phyloP scores from a whole-genome alignment of 495 filamentous ascomycete genomes.

The Lophiotrema nucula region DNA sequence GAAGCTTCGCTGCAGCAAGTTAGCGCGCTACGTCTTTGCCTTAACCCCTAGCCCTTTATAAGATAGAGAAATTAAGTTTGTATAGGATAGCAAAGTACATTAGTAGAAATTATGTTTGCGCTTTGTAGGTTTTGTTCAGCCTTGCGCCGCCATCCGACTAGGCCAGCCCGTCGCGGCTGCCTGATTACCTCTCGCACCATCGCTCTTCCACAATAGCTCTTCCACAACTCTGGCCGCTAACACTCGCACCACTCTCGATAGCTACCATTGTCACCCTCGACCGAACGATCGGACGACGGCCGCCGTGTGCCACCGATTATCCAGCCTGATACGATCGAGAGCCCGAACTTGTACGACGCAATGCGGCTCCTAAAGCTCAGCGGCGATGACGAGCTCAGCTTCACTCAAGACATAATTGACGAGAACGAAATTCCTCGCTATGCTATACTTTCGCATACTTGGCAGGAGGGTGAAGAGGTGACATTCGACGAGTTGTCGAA shows the following conservation, averaged over 20 bases:
- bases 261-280: conserved; percentile 1
- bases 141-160: not conserved
- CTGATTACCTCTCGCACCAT: conserved; percentile 2
- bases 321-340: not conserved
- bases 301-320: not conserved
- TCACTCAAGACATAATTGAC: not conserved
- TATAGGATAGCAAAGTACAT: not conserved
- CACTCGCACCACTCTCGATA: not conserved
- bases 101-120: not conserved
- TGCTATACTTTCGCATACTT: not conserved
- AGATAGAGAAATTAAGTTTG: not conserved
- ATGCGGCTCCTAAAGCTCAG: not conserved
- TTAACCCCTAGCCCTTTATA: not conserved
- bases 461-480: not conserved
- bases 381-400: not conserved
- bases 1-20: not conserved
- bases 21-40: not conserved
- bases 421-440: not conserved
- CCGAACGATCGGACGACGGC: not conserved
- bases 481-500: not conserved
- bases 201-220: not conserved
- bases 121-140: conserved; percentile 1
- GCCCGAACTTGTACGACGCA: not conserved
- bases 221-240: conserved; percentile 1
- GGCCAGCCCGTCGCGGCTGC: not conserved